Evolutionary conservation across 768 basidiomycete genomes (phyloP).

Genomic region (Termitomyces sp.): DNA sequence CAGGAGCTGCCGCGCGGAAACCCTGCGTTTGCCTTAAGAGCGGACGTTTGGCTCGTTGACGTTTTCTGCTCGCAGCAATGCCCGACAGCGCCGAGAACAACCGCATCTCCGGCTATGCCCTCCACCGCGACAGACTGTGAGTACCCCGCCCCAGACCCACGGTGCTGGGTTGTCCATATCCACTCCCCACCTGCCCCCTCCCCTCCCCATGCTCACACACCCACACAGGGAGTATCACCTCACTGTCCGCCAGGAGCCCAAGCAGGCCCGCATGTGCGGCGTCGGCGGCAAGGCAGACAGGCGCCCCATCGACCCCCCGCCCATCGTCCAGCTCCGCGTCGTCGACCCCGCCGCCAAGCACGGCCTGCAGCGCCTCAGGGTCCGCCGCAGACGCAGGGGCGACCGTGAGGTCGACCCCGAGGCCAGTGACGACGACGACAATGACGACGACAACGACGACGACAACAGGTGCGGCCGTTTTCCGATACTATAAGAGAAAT

Average conservation of each 20-base stretch:
- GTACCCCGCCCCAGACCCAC: constrained; percentile 22
- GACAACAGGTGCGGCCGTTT: constrained; percentile 16
- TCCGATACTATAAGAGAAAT: no score
- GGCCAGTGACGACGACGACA: constrained; percentile 11
- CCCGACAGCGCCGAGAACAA: no score
- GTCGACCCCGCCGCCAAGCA: constrained; percentile 48
- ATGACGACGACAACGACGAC: constrained; percentile 9
- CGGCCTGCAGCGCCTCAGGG: not conserved
- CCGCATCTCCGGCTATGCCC: constrained; percentile 10
- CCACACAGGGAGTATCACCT: constrained; percentile 75
- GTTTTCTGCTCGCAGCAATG: no score
- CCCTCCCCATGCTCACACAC: constrained; percentile 1
- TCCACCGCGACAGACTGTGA: constrained; percentile 38
- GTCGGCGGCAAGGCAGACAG: constrained; percentile 92
- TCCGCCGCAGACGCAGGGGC: not conserved
- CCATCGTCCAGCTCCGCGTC: constrained; percentile 92
- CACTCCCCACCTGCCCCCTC: no score
- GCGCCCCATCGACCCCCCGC: constrained; percentile 95
- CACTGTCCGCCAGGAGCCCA: constrained; percentile 85
- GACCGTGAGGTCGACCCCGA: constrained; percentile 2
- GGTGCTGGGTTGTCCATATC: no score
- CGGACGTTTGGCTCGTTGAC: no score
- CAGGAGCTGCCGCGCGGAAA: no score
- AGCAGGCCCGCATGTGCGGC: constrained; percentile 89
- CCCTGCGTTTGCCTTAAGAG: no score